Conservation (phyloP, 208 protist species). For the Wallacemonas sp. region DNA sequence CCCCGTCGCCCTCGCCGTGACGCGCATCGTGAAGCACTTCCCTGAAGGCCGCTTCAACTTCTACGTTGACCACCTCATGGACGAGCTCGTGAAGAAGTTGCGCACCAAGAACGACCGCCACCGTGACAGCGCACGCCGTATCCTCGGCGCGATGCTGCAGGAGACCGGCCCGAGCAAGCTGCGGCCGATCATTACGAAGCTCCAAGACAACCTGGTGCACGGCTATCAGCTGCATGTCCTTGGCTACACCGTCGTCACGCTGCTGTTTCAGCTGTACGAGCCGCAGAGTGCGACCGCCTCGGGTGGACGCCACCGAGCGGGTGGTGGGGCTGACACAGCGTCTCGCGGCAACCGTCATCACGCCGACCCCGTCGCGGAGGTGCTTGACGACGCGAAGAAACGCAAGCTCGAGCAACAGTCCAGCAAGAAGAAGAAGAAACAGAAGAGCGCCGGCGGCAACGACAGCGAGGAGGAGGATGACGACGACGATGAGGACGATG, state of each 20-base stretch:
- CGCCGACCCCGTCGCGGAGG: conserved; percentile 9
- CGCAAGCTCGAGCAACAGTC: conserved; percentile 11
- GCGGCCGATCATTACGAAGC: conserved; percentile 77
- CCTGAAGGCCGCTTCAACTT: conserved; percentile 70
- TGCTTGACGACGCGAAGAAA: conserved; percentile 20
- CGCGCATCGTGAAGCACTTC: conserved; percentile 85
- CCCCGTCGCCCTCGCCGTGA: conserved; percentile 86
- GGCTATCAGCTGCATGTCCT: conserved; percentile 93
- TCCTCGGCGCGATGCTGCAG: conserved; percentile 81
- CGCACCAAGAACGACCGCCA: conserved; percentile 90
- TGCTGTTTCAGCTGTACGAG: conserved; percentile 89
- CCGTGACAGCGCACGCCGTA: conserved; percentile 78
- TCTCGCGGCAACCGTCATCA: not conserved
- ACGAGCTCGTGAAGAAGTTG: conserved; percentile 80
- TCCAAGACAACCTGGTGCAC: conserved; percentile 86
- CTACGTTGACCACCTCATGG: conserved; percentile 77
- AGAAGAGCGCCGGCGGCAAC: not conserved
- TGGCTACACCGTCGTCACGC: conserved; percentile 89
- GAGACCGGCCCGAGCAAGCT: conserved; percentile 85
- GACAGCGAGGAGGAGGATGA: conserved; percentile 19
- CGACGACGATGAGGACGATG: conserved; percentile 12
- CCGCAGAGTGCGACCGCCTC: conserved; percentile 48
- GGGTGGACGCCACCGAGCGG: not conserved
- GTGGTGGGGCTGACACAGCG: not conserved
- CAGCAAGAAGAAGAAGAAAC: too few relatives aligned